These are phyloP conservation scores for Diaporthe caulivora DNA, from an alignment of 2,329 filamentous ascomycete species.

Conservation along the genomic window DNA sequence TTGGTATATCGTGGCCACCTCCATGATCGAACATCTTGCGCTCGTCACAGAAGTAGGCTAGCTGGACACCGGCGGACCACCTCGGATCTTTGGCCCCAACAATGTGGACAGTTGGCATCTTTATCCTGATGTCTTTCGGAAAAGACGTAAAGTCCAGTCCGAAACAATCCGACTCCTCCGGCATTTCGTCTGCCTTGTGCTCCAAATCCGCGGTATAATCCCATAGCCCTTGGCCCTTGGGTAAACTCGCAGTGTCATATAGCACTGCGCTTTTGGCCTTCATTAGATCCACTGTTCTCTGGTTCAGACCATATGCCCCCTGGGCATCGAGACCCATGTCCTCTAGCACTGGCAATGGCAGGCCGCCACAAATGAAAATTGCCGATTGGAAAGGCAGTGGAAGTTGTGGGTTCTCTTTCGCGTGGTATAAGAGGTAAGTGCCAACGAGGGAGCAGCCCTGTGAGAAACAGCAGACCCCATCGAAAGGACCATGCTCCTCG, in stretches of 20 bases:
- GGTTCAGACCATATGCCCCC: conserved; percentile 48
- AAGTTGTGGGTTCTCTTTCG: conserved; percentile 47
- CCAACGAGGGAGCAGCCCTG: conserved; percentile 54
- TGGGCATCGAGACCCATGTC: conserved; percentile 51
- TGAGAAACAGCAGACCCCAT: conserved; percentile 53
- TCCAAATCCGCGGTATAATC: conserved; percentile 48
- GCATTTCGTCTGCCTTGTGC: conserved; percentile 47
- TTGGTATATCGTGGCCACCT: conserved; percentile 55
- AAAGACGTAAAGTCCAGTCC: conserved; percentile 51
- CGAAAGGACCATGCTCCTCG: conserved; percentile 50
- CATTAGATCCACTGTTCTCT: conserved; percentile 44
- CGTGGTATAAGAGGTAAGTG: conserved; percentile 55
- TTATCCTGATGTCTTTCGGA: conserved; percentile 47
- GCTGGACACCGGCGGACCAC: conserved; percentile 51
- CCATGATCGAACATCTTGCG: conserved; percentile 51
- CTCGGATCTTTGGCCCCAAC: conserved; percentile 53
- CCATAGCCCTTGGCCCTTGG: conserved; percentile 49
- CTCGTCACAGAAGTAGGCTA: conserved; percentile 50
- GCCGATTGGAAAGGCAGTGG: conserved; percentile 53
- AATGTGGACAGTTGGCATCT: conserved; percentile 53
- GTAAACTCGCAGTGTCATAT: conserved; percentile 44
- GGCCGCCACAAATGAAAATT: conserved; percentile 55
- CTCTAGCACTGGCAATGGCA: conserved; percentile 51
- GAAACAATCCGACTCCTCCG: conserved; percentile 48
- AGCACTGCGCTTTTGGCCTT: conserved; percentile 45